These are phyloP conservation scores for Gilbertella persicaria DNA, from an alignment of 371 early-diverging fungal species.

Conservation along the genomic window DNA sequence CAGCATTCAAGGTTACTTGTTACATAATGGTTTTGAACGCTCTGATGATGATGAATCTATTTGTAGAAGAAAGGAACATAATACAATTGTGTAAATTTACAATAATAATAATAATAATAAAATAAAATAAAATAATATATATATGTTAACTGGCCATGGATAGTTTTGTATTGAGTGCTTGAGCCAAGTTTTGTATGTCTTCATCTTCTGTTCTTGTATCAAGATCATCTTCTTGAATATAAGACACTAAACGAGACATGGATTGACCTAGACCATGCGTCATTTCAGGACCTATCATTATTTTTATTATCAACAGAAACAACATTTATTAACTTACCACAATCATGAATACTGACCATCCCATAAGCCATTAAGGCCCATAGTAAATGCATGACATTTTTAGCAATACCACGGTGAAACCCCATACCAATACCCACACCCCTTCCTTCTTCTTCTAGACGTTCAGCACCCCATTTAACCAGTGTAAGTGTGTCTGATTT, in stretches of 20 bases:
- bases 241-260: conserved; percentile 39
- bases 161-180: conserved; percentile 41
- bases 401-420: conserved; percentile 44
- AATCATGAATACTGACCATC: conserved; percentile 30
- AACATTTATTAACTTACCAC: conserved; percentile 29
- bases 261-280: conserved; percentile 34
- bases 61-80: neutral
- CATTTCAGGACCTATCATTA: conserved; percentile 24
- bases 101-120: conserved; percentile 1
- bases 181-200: conserved; percentile 43
- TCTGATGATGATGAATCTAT: neutral
- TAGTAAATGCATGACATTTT: conserved; percentile 45
- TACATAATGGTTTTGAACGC: conserved; percentile 19
- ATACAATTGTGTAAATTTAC: neutral
- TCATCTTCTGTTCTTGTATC: conserved; percentile 34
- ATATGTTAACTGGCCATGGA: conserved; percentile 28
- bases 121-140: conserved; percentile 1
- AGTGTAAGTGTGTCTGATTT: conserved; percentile 32
- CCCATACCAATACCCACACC: conserved; percentile 50
- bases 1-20: conserved; percentile 18
- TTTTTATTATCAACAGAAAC: neutral
- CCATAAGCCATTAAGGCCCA: conserved; percentile 46
- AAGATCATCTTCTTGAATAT: conserved; percentile 45
- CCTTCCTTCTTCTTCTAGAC: conserved; percentile 45
- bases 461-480: conserved; percentile 42